phyloP scores from a whole-genome alignment of 306 rosid genomes.

The Acacia crassicarpa region DNA sequence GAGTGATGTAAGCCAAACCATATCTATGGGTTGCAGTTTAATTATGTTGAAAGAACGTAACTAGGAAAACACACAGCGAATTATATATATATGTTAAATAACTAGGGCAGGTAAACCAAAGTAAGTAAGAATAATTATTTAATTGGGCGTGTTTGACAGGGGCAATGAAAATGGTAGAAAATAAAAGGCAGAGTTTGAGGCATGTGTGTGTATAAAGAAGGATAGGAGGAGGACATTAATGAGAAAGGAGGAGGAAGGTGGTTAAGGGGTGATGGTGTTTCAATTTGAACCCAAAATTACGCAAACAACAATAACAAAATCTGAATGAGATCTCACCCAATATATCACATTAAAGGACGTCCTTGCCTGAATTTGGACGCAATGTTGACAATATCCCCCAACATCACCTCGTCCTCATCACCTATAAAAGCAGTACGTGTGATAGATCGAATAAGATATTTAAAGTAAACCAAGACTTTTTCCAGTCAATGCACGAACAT shows the following conservation, averaged over 20 bases:
- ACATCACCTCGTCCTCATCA: too few relatives aligned
- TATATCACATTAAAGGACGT: slow-evolving; percentile 34
- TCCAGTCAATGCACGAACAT: slow-evolving; percentile 7
- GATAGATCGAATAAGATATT: neutral
- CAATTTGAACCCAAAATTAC: slow-evolving; percentile 42
- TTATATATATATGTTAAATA: too few relatives aligned
- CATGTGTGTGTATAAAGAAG: neutral
- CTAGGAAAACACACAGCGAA: neutral
- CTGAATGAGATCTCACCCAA: slow-evolving; percentile 48
- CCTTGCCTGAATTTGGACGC: slow-evolving; percentile 51
- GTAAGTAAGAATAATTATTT: neutral
- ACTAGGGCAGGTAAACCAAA: too few relatives aligned
- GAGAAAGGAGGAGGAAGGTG: neutral
- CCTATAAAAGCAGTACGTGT: too few relatives aligned
- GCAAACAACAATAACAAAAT: slow-evolving; percentile 41
- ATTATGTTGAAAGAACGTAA: too few relatives aligned
- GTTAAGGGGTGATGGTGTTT: slow-evolving; percentile 24
- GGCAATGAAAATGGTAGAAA: too few relatives aligned
- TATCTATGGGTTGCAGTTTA: too few relatives aligned
- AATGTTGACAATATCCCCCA: slow-evolving; percentile 39
- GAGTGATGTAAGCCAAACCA: too few relatives aligned
- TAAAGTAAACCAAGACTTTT: neutral
- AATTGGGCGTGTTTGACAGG: neutral
- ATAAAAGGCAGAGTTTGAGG: neutral
- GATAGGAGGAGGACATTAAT: neutral